These are phyloP conservation scores for Dothistroma septosporum DNA, from an alignment of 2,329 filamentous ascomycete genomes.

Conservation along the genomic window DNA sequence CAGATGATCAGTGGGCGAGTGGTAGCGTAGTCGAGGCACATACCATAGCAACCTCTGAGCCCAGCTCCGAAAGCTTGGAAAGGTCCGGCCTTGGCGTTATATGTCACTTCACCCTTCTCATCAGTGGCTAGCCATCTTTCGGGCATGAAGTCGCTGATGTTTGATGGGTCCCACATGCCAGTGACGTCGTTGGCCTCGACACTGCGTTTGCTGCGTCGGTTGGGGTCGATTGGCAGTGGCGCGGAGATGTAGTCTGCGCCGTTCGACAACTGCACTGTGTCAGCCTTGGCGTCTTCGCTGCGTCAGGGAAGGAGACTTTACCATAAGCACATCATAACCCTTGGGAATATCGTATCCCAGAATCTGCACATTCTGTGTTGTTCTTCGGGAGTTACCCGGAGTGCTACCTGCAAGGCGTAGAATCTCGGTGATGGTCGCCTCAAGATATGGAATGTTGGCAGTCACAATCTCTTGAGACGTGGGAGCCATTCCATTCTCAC, in stretches of 20 bases:
- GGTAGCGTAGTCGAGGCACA: neutral
- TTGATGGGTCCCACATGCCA: conserved; percentile 28
- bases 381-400: conserved; percentile 28
- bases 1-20: neutral
- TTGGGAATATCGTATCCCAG: conserved; percentile 42
- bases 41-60: conserved; percentile 38
- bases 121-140: conserved; percentile 39
- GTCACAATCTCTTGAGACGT: conserved; percentile 33
- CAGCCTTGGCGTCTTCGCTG: neutral
- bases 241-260: conserved; percentile 21
- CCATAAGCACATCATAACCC: conserved; percentile 36
- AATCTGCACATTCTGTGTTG: conserved; percentile 38
- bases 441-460: conserved; percentile 36
- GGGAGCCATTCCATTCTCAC: conserved; percentile 22
- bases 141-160: conserved; percentile 37
- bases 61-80: conserved; percentile 37
- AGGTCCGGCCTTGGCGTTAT: conserved; percentile 37
- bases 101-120: conserved; percentile 28
- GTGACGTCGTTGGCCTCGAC: conserved; percentile 20
- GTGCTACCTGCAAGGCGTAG: conserved; percentile 34
- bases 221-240: conserved; percentile 29
- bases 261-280: neutral
- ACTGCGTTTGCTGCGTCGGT: conserved; percentile 31
- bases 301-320: conserved; percentile 9
- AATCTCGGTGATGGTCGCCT: conserved; percentile 42